phyloP scores from a whole-genome alignment of 2,329 filamentous ascomycete genomes.

The Aspergillus brasiliensis region DNA sequence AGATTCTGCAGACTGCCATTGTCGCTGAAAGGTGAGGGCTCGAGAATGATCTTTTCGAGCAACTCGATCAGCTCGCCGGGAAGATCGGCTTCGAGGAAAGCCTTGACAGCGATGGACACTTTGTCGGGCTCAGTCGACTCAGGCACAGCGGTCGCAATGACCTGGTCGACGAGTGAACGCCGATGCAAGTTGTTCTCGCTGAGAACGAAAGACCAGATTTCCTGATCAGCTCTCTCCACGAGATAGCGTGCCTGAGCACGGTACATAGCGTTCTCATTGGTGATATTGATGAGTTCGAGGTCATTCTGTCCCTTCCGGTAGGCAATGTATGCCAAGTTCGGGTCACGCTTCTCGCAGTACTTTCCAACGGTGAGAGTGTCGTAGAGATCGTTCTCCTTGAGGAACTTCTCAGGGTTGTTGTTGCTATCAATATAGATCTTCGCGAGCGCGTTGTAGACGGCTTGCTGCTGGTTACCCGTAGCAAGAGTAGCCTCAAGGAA shows the following conservation, averaged over 20 bases:
- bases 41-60: conserved; percentile 98
- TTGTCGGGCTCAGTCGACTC: conserved; percentile 91
- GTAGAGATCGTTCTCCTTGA: conserved; percentile 96
- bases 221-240: conserved; percentile 81
- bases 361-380: conserved; percentile 91
- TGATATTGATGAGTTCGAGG: conserved; percentile 93
- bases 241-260: conserved; percentile 95
- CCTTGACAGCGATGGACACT: conserved; percentile 90
- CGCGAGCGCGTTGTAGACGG: conserved; percentile 93
- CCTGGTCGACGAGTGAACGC: conserved; percentile 90
- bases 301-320: conserved; percentile 98
- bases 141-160: conserved; percentile 91
- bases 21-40: conserved; percentile 98
- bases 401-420: conserved; percentile 95
- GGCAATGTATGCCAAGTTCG: conserved; percentile 90
- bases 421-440: conserved; percentile 99
- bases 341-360: conserved; percentile 98
- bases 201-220: conserved; percentile 93
- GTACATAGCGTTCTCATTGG: conserved; percentile 99
- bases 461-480: conserved; percentile 90
- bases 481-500: conserved; percentile 93
- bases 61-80: conserved; percentile 95
- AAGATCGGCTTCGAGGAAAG: conserved; percentile 87
- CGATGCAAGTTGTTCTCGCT: conserved; percentile 95
- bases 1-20: conserved; percentile 96